Evolutionary conservation across 2,329 filamentous ascomycete species (phyloP), one percentile per base, ranked within the genome.

Genomic region (Pseudogymnoascus sp.): DNA sequence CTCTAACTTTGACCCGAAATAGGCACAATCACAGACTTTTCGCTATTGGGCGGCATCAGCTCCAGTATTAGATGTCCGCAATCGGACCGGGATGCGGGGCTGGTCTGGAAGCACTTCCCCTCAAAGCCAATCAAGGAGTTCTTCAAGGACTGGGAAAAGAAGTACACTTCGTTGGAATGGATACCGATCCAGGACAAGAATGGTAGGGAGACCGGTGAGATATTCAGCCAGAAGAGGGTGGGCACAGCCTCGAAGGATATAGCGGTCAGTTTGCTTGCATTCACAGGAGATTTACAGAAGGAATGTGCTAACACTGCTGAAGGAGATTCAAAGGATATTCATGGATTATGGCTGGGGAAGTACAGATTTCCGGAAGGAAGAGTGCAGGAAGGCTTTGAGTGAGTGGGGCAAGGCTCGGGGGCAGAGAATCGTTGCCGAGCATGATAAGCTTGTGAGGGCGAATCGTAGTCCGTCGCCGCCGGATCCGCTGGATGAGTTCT

Each of bases 111-210:
- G 3, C 56, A 21, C 14, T 63, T 61, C 61, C 59, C 59, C 25
- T 46, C 62, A 59, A 61, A 61, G 53, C 62, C 62, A 18, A 62
- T 62, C 21, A 62, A 43, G 18, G 62, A 62, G 37, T 63, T 61
- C 62, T 63, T 63, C 21, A 60, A 25, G 16, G 43, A n/a, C 28
- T 63, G 59, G 34, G 56, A 63, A 63, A 38, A 46, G 16, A 63
- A 63, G 40, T 60, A 34, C 59, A 60, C 14, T 14, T 40, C 59
- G n/a, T 40, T 60, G 9, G 59, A 60, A 60, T 60, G 59, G 59
- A 34, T 60, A 21, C 31, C 34, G 16, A 21, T 60, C 59, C 59
- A 16, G 59, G 34, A 60, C 11, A 60, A 40, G 9, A 25, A 40
- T 11, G 59, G 34, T 37, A 18, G 59, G 11, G 14, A 16, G 21